phyloP scores from a whole-genome alignment of 2,329 filamentous ascomycete genomes.

The Fusarium acutatum region DNA sequence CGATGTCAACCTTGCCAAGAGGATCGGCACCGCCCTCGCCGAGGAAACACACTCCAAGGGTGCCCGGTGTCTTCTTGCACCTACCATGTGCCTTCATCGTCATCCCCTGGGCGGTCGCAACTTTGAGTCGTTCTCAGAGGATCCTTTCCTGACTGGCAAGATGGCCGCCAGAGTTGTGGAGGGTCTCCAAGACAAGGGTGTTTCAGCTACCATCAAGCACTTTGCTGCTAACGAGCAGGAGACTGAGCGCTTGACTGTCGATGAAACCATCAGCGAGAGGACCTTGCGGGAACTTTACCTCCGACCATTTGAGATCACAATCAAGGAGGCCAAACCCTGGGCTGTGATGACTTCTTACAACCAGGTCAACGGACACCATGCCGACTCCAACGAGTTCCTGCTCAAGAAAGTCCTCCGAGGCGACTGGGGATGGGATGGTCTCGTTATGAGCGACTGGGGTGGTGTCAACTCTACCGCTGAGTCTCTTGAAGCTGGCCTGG shows the following conservation, averaged over 20 bases:
- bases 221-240: slow-evolving; percentile 55
- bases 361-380: slow-evolving; percentile 52
- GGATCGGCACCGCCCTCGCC: slow-evolving; percentile 67
- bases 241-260: slow-evolving; percentile 41
- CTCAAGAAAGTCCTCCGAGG: slow-evolving; percentile 50
- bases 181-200: slow-evolving; percentile 51
- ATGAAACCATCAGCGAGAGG: slow-evolving; percentile 40
- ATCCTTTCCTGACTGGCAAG: slow-evolving; percentile 39
- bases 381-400: slow-evolving; percentile 42
- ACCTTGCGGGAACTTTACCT: slow-evolving; percentile 44
- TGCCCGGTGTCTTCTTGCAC: slow-evolving; percentile 68
- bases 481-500: slow-evolving; percentile 45
- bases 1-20: slow-evolving; percentile 64
- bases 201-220: slow-evolving; percentile 55
- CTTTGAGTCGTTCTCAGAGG: slow-evolving; percentile 42
- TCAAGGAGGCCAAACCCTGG: slow-evolving; percentile 51
- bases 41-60: slow-evolving; percentile 67
- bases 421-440: slow-evolving; percentile 54
- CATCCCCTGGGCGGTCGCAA: slow-evolving; percentile 42
- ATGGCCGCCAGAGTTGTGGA: slow-evolving; percentile 45
- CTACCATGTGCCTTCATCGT: slow-evolving; percentile 43
- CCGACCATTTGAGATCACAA: slow-evolving; percentile 52
- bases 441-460: slow-evolving; percentile 52
- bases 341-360: slow-evolving; percentile 48
- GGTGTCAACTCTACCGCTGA: slow-evolving; percentile 45